phyloP scores from a whole-genome alignment of 2,329 filamentous ascomycete genomes.

The Alternaria novae-zelandiae region DNA sequence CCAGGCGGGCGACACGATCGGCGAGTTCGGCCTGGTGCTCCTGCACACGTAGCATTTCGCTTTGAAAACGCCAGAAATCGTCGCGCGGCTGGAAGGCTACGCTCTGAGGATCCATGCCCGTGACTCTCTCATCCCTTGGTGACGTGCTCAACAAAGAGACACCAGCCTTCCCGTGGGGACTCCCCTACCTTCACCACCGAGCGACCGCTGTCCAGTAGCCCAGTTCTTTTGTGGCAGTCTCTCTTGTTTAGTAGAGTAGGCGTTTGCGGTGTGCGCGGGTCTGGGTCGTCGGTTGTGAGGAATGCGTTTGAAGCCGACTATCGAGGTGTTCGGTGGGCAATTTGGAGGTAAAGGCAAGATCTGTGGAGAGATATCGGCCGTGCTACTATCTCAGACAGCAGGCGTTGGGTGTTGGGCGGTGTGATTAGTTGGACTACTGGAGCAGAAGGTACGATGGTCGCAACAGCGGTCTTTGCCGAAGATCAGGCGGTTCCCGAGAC shows the following conservation, averaged over 20 bases:
- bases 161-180: conserved; percentile 19
- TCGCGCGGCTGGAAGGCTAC: conserved; percentile 67
- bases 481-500: conserved; percentile 1
- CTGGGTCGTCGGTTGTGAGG: background rate
- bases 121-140: conserved; percentile 41
- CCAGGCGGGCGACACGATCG: conserved; percentile 66
- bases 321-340: background rate
- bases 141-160: conserved; percentile 30
- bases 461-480: conserved; percentile 1
- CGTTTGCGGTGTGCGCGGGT: background rate
- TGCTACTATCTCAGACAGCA: background rate
- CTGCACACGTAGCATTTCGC: conserved; percentile 67
- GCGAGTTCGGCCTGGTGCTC: conserved; percentile 66
- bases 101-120: conserved; percentile 67
- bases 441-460: conserved; percentile 5
- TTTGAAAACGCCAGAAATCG: conserved; percentile 69
- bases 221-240: background rate
- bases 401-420: background rate
- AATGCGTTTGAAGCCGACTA: background rate
- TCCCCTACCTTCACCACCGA: conserved; percentile 20
- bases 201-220: conserved; percentile 16
- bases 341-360: background rate
- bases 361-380: background rate
- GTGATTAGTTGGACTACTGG: background rate
- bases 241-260: background rate